These are phyloP conservation scores for Gilbertella persicaria DNA, from an alignment of 371 early-diverging fungal genomes.

Conservation along the genomic window DNA sequence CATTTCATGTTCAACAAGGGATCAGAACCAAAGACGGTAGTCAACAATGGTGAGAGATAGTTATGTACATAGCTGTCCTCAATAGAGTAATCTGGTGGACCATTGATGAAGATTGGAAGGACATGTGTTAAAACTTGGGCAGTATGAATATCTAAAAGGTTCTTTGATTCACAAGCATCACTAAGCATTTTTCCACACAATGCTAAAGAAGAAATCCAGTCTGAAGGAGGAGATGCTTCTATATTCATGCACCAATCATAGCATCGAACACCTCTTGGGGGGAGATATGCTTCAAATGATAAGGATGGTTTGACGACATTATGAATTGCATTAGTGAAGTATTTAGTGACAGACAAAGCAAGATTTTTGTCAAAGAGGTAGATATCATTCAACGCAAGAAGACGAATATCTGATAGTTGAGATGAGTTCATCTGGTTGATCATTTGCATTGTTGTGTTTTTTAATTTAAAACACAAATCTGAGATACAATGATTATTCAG, in stretches of 20 bases:
- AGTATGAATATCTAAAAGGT: background rate
- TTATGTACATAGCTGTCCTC: conserved; percentile 8
- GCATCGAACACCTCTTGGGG: background rate
- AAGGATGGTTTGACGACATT: background rate
- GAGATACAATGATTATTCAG: conserved; percentile 6
- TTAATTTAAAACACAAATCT: conserved; percentile 7
- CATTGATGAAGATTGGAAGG: conserved; percentile 11
- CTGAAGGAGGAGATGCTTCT: no score
- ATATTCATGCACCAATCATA: no score
- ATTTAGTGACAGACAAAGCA: conserved; percentile 4
- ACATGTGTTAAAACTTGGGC: conserved; percentile 7
- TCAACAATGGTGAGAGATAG: conserved; percentile 3
- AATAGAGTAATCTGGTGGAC: conserved; percentile 13
- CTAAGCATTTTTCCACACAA: background rate
- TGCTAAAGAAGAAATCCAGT: no score
- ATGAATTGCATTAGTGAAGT: conserved; percentile 4
- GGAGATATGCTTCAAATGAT: background rate
- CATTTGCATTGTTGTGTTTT: background rate
- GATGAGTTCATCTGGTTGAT: background rate
- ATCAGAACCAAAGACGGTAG: conserved; percentile 7
- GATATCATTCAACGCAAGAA: conserved; percentile 6
- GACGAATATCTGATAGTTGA: conserved; percentile 16
- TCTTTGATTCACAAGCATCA: background rate
- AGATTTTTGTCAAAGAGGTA: background rate
- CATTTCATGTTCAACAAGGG: conserved; percentile 13